phyloP scores from a whole-genome alignment of 1,139 yeast genomes.

The Scheffersomyces parashehatae region DNA sequence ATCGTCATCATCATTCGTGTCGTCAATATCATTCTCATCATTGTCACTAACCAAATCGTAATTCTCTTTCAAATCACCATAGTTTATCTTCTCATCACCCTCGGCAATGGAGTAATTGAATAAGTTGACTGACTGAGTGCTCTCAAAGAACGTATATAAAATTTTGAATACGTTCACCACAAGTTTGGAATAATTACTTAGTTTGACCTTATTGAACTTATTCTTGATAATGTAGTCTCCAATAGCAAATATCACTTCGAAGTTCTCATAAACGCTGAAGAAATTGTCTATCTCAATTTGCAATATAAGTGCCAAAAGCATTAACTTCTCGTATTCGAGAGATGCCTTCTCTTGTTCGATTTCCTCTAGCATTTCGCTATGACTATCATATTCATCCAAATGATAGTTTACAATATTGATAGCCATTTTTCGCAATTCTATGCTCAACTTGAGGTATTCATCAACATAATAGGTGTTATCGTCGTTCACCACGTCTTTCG shows the following conservation, averaged over 20 bases:
- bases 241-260: constrained; percentile 43
- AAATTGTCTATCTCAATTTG: constrained; percentile 40
- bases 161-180: constrained; percentile 30
- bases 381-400: constrained; percentile 43
- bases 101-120: constrained; percentile 41
- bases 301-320: constrained; percentile 31
- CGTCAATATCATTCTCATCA: constrained; percentile 16
- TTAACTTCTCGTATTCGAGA: constrained; percentile 17
- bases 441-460: constrained; percentile 29
- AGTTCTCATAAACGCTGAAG: constrained; percentile 45
- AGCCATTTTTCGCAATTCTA: constrained; percentile 40
- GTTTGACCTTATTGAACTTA: constrained; percentile 16
- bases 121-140: constrained; percentile 41
- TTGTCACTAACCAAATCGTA: constrained; percentile 29
- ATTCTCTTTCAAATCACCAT: constrained; percentile 37
- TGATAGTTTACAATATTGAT: constrained; percentile 40
- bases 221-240: constrained; percentile 37
- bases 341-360: constrained; percentile 17
- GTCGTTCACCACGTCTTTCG: constrained; percentile 7
- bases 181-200: constrained; percentile 19
- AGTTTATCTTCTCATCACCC: constrained; percentile 28
- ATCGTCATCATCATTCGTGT: constrained; percentile 13
- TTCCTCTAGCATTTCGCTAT: constrained; percentile 16
- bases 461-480: constrained; percentile 20
- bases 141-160: constrained; percentile 33